phyloP scores from a whole-genome alignment of 2,329 filamentous ascomycete genomes.

The Tolypocladium tropicale region DNA sequence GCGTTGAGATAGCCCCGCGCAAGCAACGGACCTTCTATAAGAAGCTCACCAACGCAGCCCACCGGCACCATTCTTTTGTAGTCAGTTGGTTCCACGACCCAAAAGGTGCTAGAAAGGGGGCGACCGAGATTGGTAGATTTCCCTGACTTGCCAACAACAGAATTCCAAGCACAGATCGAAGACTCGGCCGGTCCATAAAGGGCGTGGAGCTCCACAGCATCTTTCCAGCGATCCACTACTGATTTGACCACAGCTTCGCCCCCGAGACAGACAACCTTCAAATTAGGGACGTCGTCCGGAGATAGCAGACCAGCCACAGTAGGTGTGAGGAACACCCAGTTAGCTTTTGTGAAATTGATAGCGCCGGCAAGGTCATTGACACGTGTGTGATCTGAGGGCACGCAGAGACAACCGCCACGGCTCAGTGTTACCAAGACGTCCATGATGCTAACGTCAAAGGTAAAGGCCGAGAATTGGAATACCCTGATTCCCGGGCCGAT shows the following conservation, averaged over 20 bases:
- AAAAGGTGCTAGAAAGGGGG: not conserved
- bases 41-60: not conserved
- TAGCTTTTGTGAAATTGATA: not conserved
- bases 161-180: not conserved
- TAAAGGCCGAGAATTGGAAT: slow-evolving; percentile 10
- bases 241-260: slow-evolving; percentile 1
- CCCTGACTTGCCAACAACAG: not conserved
- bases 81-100: not conserved
- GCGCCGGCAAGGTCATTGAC: slow-evolving; percentile 6
- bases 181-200: not conserved
- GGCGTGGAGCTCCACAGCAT: not conserved
- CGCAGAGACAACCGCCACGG: slow-evolving; percentile 7
- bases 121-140: not conserved
- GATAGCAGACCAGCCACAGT: slow-evolving; percentile 6
- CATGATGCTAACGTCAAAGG: slow-evolving; percentile 7
- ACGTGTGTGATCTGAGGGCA: slow-evolving; percentile 6
- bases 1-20: not conserved
- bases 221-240: not conserved
- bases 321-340: slow-evolving; percentile 1
- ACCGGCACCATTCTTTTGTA: not conserved
- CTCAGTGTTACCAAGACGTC: slow-evolving; percentile 8
- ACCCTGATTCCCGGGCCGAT: slow-evolving; percentile 4
- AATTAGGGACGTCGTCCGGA: not conserved
- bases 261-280: not conserved
- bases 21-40: not conserved